Percentiles rank a stretch among this genome's conserved stretches.
phyloP scores from a whole-genome alignment of 1,139 yeast species.

The Diutina mesorugosa region DNA sequence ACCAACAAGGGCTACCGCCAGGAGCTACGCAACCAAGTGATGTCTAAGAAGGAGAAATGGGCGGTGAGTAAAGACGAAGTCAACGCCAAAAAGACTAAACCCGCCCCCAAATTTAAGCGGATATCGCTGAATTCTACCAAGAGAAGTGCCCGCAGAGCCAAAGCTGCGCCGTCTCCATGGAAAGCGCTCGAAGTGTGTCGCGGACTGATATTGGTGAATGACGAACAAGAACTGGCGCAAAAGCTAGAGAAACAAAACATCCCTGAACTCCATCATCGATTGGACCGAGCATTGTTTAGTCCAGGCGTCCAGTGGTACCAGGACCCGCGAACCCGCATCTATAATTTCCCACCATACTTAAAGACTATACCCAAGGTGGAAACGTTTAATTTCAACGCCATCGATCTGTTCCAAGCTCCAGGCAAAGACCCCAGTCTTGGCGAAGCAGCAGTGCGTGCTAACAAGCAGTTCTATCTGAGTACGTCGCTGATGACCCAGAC shows the following conservation, averaged over 20 bases:
- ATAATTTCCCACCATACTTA: conserved; percentile 55
- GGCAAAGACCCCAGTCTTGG: conserved; percentile 47
- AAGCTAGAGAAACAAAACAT: conserved; percentile 15
- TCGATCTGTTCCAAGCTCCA: conserved; percentile 51
- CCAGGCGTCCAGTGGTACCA: conserved; percentile 76
- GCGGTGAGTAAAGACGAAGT: neutral
- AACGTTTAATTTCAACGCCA: conserved; percentile 51
- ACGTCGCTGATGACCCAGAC: conserved; percentile 81
- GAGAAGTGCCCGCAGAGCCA: neutral
- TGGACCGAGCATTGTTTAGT: conserved; percentile 59
- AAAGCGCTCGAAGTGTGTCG: neutral
- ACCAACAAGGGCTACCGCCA: neutral
- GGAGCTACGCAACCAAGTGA: neutral
- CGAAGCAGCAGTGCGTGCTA: conserved; percentile 30
- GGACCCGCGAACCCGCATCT: conserved; percentile 65
- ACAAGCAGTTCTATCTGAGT: conserved; percentile 51
- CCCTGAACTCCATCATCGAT: conserved; percentile 42
- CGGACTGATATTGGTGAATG: neutral
- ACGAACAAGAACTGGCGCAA: neutral
- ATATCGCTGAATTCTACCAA: neutral
- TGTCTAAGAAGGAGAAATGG: neutral
- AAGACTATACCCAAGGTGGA: conserved; percentile 51
- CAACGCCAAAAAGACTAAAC: neutral
- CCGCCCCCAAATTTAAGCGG: neutral
- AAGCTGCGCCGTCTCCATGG: neutral